These are phyloP conservation scores for Kwoniella dendrophila DNA, from an alignment of 768 basidiomycete genomes.

Conservation along the genomic window DNA sequence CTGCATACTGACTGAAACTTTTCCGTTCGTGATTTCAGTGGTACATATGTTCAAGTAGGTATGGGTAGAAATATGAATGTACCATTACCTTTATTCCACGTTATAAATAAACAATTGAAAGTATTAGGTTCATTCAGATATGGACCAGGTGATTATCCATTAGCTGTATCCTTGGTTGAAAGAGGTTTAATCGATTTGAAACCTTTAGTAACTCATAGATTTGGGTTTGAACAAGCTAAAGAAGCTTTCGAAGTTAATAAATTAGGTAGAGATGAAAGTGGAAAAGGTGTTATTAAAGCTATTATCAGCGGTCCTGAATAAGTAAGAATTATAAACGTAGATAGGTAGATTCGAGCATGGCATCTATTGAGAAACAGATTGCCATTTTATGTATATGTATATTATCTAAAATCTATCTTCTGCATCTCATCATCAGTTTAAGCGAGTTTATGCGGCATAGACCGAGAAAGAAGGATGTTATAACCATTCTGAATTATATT, in stretches of 20 bases:
- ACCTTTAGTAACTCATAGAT: constrained; percentile 77
- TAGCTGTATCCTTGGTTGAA: constrained; percentile 79
- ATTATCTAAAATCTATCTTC: no score
- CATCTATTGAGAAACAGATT: no score
- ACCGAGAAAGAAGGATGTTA: no score
- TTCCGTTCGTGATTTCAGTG: constrained; percentile 32
- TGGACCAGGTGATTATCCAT: constrained; percentile 54
- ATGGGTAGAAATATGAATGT: constrained; percentile 77
- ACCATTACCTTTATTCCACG: constrained; percentile 67
- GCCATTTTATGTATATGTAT: no score
- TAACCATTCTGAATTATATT: no score
- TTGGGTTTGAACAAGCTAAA: constrained; percentile 63
- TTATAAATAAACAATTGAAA: constrained; percentile 77
- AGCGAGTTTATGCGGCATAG: no score
- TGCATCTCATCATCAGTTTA: no score
- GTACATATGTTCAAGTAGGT: constrained; percentile 66
- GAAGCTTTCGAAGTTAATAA: constrained; percentile 79
- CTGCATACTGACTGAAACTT: no score
- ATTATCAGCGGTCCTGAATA: constrained; percentile 27
- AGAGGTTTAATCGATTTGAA: constrained; percentile 81
- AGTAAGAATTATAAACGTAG: no score
- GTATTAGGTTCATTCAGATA: constrained; percentile 83
- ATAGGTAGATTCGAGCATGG: no score
- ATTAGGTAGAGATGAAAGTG: constrained; percentile 76
- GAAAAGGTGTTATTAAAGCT: constrained; percentile 59